These are phyloP conservation scores for Nannizziopsis arthrosporioides DNA, from an alignment of 2,329 filamentous ascomycete species.

Conservation along the genomic window DNA sequence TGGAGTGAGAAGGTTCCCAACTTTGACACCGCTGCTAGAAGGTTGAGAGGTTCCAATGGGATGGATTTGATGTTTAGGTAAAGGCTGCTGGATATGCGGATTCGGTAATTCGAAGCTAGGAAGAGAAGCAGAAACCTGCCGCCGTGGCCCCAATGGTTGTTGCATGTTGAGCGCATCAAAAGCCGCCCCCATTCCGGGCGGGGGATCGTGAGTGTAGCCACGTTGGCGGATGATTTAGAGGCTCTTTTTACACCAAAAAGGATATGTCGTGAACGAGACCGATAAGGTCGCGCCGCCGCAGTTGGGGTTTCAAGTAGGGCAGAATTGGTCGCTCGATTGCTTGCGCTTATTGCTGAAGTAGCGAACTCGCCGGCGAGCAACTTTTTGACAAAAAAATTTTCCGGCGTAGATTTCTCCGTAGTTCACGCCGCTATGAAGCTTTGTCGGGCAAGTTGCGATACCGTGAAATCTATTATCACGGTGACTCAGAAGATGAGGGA, in stretches of 20 bases:
- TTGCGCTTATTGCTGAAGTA: too few relatives aligned
- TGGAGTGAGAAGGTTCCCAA: slow-evolving; percentile 52
- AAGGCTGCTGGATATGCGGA: slow-evolving; percentile 41
- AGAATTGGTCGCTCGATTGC: background rate
- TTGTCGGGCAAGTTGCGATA: background rate
- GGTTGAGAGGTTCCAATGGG: slow-evolving; percentile 36
- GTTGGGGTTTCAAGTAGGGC: background rate
- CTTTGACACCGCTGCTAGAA: slow-evolving; percentile 42
- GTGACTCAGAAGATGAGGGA: too few relatives aligned
- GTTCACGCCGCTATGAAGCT: background rate
- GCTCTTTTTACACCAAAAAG: background rate
- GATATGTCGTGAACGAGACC: background rate
- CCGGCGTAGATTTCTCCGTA: too few relatives aligned
- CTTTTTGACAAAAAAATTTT: too few relatives aligned
- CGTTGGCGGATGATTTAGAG: slow-evolving; percentile 26
- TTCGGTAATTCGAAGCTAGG: slow-evolving; percentile 59
- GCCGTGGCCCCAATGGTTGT: slow-evolving; percentile 57
- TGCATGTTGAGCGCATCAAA: slow-evolving; percentile 50
- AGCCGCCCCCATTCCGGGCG: slow-evolving; percentile 51
- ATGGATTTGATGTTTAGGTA: slow-evolving; percentile 40
- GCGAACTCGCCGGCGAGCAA: too few relatives aligned
- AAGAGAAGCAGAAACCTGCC: slow-evolving; percentile 56
- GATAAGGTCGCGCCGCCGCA: background rate
- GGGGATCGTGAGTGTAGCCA: slow-evolving; percentile 53
- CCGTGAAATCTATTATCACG: too few relatives aligned